phyloP scores from a whole-genome alignment of 495 filamentous ascomycete species.

The Talaromyces adpressus region DNA sequence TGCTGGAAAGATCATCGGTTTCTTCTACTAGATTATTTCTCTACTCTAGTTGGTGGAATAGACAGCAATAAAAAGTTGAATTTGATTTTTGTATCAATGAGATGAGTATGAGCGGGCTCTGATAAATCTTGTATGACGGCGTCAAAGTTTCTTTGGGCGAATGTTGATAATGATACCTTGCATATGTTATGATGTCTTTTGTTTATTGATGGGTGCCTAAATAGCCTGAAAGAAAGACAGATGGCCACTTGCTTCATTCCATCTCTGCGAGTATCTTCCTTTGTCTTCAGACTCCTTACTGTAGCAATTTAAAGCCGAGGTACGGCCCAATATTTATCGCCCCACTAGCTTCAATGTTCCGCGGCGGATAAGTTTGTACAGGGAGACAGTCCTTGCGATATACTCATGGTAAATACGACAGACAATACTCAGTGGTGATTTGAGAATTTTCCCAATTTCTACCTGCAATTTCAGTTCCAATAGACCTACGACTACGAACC shows the following conservation, averaged over 20 bases:
- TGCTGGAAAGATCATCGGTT: constrained; percentile 90
- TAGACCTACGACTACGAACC: not conserved
- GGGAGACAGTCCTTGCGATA: not conserved
- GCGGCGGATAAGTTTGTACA: not conserved
- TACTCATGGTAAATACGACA: not conserved
- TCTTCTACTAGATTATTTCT: constrained; percentile 72
- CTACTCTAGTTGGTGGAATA: constrained; percentile 13
- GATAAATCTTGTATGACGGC: constrained; percentile 9
- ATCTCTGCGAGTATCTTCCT: not conserved
- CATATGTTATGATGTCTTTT: constrained; percentile 3
- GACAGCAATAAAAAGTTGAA: constrained; percentile 23
- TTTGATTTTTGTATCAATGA: not conserved
- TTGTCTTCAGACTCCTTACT: not conserved
- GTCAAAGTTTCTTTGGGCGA: constrained; percentile 5
- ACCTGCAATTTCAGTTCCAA: not conserved
- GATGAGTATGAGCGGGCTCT: constrained; percentile 2
- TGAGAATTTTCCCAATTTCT: not conserved
- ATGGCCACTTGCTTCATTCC: constrained; percentile 1
- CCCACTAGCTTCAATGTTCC: not conserved
- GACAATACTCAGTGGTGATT: not conserved
- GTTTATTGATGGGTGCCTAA: constrained; percentile 5
- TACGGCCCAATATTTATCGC: not conserved
- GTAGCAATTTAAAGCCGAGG: not conserved
- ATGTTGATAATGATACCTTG: constrained; percentile 10
- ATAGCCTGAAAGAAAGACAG: constrained; percentile 8